A percentile compares a stretch with the other conserved stretches of the same genome.
Evolutionary conservation across 139 green algal species (phyloP).

Genomic region (Chlorella sp.): DNA sequence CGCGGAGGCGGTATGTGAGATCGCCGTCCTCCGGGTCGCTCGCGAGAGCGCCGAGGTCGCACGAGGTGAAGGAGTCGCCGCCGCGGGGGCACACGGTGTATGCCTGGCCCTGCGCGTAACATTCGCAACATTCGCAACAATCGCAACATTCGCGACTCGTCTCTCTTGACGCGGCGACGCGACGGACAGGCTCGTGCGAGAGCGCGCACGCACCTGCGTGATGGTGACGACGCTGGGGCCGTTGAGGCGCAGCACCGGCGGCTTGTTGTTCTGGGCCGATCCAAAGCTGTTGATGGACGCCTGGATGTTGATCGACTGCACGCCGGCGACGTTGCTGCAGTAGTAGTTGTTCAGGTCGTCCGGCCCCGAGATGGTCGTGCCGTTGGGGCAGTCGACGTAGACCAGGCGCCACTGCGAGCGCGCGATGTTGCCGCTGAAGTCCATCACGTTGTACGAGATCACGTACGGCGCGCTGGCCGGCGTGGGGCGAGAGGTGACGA

Average conservation of each 20-base stretch:
- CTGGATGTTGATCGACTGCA: slow-evolving; percentile 1
- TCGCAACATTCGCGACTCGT: too few relatives aligned
- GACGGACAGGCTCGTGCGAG: too few relatives aligned
- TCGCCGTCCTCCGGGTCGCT: slow-evolving; percentile 20
- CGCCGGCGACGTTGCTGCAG: slow-evolving; percentile 5
- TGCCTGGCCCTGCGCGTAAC: background rate
- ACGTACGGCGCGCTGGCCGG: slow-evolving; percentile 16
- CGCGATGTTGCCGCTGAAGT: slow-evolving; percentile 27
- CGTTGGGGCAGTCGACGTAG: slow-evolving; percentile 24
- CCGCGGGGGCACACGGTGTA: slow-evolving; percentile 9
- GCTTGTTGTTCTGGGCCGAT: background rate
- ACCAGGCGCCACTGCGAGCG: slow-evolving; percentile 20
- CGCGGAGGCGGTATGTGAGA: slow-evolving; percentile 16
- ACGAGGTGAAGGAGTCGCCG: slow-evolving; percentile 1
- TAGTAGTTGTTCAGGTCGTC: slow-evolving; percentile 8
- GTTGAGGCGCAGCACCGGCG: slow-evolving; percentile 2
- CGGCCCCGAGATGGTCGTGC: slow-evolving; percentile 3
- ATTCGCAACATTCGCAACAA: too few relatives aligned
- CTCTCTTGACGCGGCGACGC: too few relatives aligned
- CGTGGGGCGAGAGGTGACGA: slow-evolving; percentile 21
- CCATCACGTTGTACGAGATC: slow-evolving; percentile 31
- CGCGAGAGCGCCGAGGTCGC: slow-evolving; percentile 15
- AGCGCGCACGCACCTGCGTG: too few relatives aligned
- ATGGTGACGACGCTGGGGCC: background rate
- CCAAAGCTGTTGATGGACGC: background rate